Base-by-base conservation (phyloP, 2,329 filamentous ascomycete species). In the Apiospora hydei region DNA sequence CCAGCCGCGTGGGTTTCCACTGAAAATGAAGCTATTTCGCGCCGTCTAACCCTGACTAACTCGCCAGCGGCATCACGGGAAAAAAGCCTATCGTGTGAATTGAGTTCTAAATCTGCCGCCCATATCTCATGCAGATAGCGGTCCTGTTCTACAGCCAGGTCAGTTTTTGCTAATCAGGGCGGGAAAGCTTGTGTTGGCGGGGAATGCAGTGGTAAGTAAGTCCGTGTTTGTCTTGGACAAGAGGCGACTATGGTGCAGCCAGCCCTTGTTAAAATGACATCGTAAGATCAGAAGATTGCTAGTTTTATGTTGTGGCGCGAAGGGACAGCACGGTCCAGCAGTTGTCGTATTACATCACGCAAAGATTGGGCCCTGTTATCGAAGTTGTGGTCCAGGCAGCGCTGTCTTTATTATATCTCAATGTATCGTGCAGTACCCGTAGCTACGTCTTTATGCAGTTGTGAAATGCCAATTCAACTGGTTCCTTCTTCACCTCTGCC, bases 231-330 rank as follows among this genome's bases (percentile, higher is more conserved):
- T 38, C 30, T 61, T 21, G 53, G 57, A 41, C 13, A 10, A 24
- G 57, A 64, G 34, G 30, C 34, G 34, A 24, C 3, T 30, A 38
- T 11, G 57, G 34, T 64, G 57, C n/a, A 24, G 34, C 34, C 18
- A 21, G 14, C 24, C 34, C 57, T 14, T 41, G 57, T 64, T 41
- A 21, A 64, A 64, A 41, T 64, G 53, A 61, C 34, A 64, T 64
- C 57, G 57, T 64, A 64, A n/a, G 57, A 61, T 61, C 16, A 38
- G 53, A 61, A 61, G 30, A 61, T 61, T 61, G 30, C 53, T 38
- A 14, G 53, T 34, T 61, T 38, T 34, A 7, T 61, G 30, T 61
- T 61, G 30, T 61, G 30, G 30, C 11, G 57, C 41, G n/a, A n/a
- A 26, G 8, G 30, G 30, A n/a, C 57, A 41, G 57, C 57, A 64